Percentiles rank a stretch among this genome's conserved stretches.
Conservation (phyloP, 2,329 filamentous ascomycete genomes). For the Lecanicillium sp. region DNA sequence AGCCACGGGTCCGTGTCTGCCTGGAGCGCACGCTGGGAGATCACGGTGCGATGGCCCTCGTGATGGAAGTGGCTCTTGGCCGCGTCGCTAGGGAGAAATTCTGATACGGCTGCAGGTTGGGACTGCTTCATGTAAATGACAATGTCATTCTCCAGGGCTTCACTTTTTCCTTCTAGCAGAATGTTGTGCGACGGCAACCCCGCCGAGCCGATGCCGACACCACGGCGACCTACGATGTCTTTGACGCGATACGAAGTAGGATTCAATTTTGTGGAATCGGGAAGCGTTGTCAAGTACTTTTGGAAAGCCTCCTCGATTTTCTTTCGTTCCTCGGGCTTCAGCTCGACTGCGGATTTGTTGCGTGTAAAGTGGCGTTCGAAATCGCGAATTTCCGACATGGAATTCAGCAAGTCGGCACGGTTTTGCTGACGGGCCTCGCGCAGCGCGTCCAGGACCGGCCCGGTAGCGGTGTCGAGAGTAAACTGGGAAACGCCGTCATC, state of each 20-base stretch:
- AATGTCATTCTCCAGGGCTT: constrained; percentile 6
- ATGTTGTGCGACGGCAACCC: constrained; percentile 4
- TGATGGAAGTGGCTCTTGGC: constrained; percentile 4
- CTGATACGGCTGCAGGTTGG: constrained; percentile 1
- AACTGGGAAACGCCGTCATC: not conserved
- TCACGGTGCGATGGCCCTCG: constrained; percentile 3
- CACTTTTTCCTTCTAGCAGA: constrained; percentile 3
- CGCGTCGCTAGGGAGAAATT: not conserved
- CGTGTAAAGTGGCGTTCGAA: constrained; percentile 1
- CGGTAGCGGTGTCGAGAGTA: not conserved
- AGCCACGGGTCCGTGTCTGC: constrained; percentile 4
- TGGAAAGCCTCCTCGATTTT: constrained; percentile 1
- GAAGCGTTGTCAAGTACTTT: constrained; percentile 1
- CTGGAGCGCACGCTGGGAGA: constrained; percentile 4
- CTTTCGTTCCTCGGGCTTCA: not conserved
- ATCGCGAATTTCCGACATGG: constrained; percentile 3
- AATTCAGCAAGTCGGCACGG: not conserved
- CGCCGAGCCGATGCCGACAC: constrained; percentile 4
- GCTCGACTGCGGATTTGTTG: not conserved
- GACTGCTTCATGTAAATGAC: constrained; percentile 6
- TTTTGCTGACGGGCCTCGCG: not conserved
- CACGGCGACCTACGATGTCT: constrained; percentile 4
- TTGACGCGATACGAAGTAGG: not conserved
- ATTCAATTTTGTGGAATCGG: not conserved
- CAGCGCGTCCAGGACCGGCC: constrained; percentile 1